A percentile compares a stretch with the other conserved stretches of the same genome.
Evolutionary conservation across 2,329 filamentous ascomycete genomes (phyloP).

Genomic region (Didymella glomerata): DNA sequence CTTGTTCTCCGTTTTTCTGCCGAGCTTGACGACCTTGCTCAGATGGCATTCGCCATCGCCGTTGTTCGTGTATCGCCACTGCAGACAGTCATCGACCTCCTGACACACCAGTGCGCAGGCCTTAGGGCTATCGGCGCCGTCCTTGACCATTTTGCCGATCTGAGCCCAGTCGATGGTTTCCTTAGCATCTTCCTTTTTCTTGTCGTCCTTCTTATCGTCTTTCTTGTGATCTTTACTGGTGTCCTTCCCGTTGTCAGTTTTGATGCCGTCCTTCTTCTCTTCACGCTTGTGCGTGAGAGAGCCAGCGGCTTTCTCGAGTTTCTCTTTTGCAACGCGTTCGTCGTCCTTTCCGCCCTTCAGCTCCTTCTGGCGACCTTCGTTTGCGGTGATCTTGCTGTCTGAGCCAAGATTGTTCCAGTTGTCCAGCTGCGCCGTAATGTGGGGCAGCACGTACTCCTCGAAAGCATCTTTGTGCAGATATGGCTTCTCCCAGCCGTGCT

Average conservation of each 20-base stretch:
- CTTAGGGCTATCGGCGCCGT: constrained; percentile 35
- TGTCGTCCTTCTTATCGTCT: constrained; percentile 11
- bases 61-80: constrained; percentile 44
- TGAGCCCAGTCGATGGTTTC: constrained; percentile 11
- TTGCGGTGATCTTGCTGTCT: constrained; percentile 32
- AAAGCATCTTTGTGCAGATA: constrained; percentile 49
- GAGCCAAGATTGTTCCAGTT: constrained; percentile 49
- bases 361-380: constrained; percentile 26
- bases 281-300: constrained; percentile 2
- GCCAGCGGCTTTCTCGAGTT: constrained; percentile 21
- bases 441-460: constrained; percentile 41
- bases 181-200: constrained; percentile 14
- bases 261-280: constrained; percentile 3
- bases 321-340: constrained; percentile 13
- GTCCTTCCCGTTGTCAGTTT: constrained; percentile 11
- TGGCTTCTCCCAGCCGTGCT: constrained; percentile 44
- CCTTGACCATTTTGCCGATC: constrained; percentile 20
- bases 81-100: constrained; percentile 44
- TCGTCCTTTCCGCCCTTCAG: constrained; percentile 15
- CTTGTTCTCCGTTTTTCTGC: constrained; percentile 25
- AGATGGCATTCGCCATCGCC: constrained; percentile 46
- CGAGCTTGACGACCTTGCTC: constrained; percentile 44
- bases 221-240: constrained; percentile 1
- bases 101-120: constrained; percentile 43
- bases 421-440: constrained; percentile 35